Conservation (phyloP, 495 filamentous ascomycete genomes). For the Penicilliopsis zonata region DNA sequence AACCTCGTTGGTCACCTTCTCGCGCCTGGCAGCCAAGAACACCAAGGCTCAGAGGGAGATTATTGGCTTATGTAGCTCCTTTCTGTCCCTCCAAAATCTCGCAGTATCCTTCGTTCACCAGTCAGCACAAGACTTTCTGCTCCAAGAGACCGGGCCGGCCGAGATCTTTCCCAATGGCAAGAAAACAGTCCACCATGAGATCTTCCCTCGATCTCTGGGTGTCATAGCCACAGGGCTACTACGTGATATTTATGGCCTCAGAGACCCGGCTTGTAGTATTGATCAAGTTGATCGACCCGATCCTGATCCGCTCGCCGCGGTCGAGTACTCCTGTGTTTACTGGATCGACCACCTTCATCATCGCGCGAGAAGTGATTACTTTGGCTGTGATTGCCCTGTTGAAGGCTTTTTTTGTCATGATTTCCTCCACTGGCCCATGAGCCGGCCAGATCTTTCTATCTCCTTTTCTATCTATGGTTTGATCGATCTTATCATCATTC, state of each 20-base stretch:
- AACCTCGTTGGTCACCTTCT: constrained; percentile 6
- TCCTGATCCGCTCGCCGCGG: constrained; percentile 7
- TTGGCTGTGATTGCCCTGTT: too few species aligned
- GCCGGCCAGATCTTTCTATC: too few species aligned
- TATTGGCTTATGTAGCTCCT: constrained; percentile 9
- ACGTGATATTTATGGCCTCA: constrained; percentile 11
- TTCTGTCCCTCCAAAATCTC: constrained; percentile 11
- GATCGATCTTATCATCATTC: too few species aligned
- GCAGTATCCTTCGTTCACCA: constrained; percentile 28
- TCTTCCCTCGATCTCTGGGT: constrained; percentile 17
- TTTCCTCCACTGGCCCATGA: too few species aligned
- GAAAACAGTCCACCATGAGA: constrained; percentile 13
- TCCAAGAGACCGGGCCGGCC: not conserved
- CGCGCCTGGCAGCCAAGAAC: not conserved
- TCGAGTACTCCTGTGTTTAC: constrained; percentile 21
- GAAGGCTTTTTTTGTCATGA: too few species aligned
- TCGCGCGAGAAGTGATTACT: too few species aligned
- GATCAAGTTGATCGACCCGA: not conserved
- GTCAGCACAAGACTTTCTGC: constrained; percentile 29
- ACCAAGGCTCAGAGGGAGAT: constrained; percentile 2
- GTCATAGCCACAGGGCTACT: constrained; percentile 6
- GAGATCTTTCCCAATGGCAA: constrained; percentile 10
- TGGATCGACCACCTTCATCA: constrained; percentile 35
- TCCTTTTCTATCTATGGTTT: too few species aligned
- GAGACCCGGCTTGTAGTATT: not conserved